Evolutionary conservation across 2,329 filamentous ascomycete species (phyloP), one percentile per base, ranked within the genome.

Genomic region (Graphilbum fragrans): DNA sequence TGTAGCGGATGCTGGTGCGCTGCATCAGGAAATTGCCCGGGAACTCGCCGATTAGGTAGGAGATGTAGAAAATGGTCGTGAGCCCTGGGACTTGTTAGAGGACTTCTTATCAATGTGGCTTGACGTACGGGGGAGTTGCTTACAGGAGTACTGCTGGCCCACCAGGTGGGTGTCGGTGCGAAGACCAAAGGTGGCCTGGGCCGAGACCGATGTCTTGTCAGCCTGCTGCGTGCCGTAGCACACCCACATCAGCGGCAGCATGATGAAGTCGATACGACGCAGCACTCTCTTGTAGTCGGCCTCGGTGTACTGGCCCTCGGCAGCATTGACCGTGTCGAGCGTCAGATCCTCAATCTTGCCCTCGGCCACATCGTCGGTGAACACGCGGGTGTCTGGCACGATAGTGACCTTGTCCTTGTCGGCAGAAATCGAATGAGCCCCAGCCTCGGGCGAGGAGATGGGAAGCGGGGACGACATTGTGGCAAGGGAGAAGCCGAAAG

Each of bases 221-320:
- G 58, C 62, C 48, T 69, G 66, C 46, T 70, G 67, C 32, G 68
- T 63, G 31, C 66, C 66, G 43, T 68, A 57, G 39, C 58, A 59
- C 9, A 55, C 58, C 17, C 58, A 58, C 57, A 59, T 59, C 53
- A 60, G 57, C 4, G 59, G 59, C 36, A 62, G 49, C 14, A 61
- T 52, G 2, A 59, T 46, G n/a, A 55, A 55, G 43, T 62, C 59
- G n/a, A 62, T 40, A 47, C 59, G 60, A 33, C 55, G 50, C 35
- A 53, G 47, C 20, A 60, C 57, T 31, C 27, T 14, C 22, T 29
- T 34, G 38, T 44, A 44, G 20, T 44, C 38, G 16, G 42, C 42
- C 10, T 37, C 38, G 18, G 27, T 35, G 16, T 38, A 44, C 23
- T 43, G 41, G 18, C 38, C 38, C 33, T 40, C 38, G 4, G 38